Percentiles rank a stretch among this genome's conserved stretches.
These are phyloP conservation scores for Phytophthora kernoviae DNA, from an alignment of 352 stramenopile species.

Conservation along the genomic window DNA sequence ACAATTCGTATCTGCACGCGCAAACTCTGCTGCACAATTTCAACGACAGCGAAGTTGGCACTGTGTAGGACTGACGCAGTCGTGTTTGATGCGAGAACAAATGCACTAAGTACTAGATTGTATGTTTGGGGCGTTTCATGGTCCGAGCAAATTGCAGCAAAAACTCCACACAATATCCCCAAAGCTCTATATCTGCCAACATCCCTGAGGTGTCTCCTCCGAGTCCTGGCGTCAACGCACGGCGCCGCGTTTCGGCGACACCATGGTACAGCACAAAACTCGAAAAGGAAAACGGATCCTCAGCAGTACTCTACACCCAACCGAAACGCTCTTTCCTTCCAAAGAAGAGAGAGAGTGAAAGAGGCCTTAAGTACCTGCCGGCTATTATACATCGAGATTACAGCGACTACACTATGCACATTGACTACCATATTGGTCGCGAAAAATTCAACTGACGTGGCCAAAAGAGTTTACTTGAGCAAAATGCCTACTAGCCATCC, in stretches of 20 bases:
- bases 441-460: too few relatives aligned
- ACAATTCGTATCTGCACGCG: slow-evolving; percentile 42
- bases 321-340: slow-evolving; percentile 7
- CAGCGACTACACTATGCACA: too few relatives aligned
- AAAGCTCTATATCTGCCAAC: slow-evolving; percentile 51
- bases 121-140: slow-evolving; percentile 79
- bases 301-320: slow-evolving; percentile 35
- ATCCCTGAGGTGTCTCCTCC: slow-evolving; percentile 18
- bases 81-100: neutral
- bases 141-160: slow-evolving; percentile 72
- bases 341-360: slow-evolving; percentile 9
- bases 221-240: slow-evolving; percentile 4
- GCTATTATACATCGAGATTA: slow-evolving; percentile 3
- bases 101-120: neutral
- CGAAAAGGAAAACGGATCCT: slow-evolving; percentile 9
- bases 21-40: slow-evolving; percentile 36
- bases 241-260: slow-evolving; percentile 41
- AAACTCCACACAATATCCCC: slow-evolving; percentile 83
- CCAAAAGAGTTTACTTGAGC: too few relatives aligned
- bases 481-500: too few relatives aligned
- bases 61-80: neutral
- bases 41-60: neutral
- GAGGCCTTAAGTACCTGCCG: slow-evolving; percentile 27
- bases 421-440: too few relatives aligned
- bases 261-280: slow-evolving; percentile 8